Base-by-base conservation (phyloP, 306 rosid genomes). In the Pachyrhizus erosus region DNA sequence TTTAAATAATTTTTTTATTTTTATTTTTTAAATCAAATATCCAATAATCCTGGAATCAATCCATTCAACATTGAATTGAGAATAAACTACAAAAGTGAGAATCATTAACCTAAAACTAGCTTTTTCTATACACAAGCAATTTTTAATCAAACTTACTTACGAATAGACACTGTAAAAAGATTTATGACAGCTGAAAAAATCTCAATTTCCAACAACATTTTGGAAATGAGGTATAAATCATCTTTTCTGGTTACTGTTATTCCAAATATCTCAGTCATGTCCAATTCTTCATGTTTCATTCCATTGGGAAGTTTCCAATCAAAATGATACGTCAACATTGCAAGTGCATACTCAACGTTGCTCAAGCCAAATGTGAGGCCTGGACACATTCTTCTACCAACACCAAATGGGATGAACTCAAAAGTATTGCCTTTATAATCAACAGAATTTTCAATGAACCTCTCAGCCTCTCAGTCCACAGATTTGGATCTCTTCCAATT, bases 341-440 rank as follows among this genome's bases (percentile, higher is more conserved):
- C 86, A 40, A 87, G 67, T 21, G 58, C 4, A 13, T 34, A 2
- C 52, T 77, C 83, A 55, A 78, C 55, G 5, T 51, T 83, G 1
- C 9, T 17, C 61, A 83, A 5, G 18, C 75, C 86, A 48, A 34
- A 83, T 1, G 20, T 11, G 5, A 72, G 6, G 0, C 83, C 83
- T 0, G 87, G 80, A 12, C 83, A 84, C 4, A 84, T 84, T 72
- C 87, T 84, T 33, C 81, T 84, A 0, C 86, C 86, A 14, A 79
- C 73, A 21, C 90, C 88, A 70, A 86, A 86, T n/a, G 87, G 87
- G 8, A 84, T 64, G 45, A 26, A 78, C 54, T 84, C 76, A 13
- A 72, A 84, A 11, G 12, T 18, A 20, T 21, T 51, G 0, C 76
- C 71, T 12, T 15, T 72, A 34, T 26, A 84, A 11, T 84, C 87